Percentiles rank a stretch among this genome's conserved stretches.
phyloP scores from a whole-genome alignment of 306 rosid species.

The Dalbergia oliveri region DNA sequence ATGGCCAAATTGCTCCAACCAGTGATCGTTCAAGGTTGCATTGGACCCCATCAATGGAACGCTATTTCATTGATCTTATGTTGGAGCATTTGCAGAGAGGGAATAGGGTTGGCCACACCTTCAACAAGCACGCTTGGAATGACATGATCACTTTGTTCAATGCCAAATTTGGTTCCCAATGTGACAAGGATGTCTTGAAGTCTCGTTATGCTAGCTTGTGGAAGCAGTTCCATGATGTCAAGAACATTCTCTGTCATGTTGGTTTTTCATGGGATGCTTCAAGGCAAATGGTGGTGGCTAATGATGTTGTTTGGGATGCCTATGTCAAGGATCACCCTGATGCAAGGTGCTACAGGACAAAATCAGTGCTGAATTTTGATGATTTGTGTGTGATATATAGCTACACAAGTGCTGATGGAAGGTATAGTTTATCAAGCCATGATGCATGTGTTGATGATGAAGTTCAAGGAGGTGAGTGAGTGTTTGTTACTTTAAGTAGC shows the following conservation, averaged over 20 bases:
- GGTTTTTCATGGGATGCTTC: slow-evolving; percentile 86
- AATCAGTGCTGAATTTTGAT: slow-evolving; percentile 65
- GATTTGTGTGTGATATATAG: slow-evolving; percentile 75
- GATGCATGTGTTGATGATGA: slow-evolving; percentile 68
- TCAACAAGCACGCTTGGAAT: slow-evolving; percentile 79
- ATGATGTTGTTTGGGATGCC: slow-evolving; percentile 72
- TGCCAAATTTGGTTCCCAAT: slow-evolving; percentile 70
- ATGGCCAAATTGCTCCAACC: slow-evolving; percentile 51
- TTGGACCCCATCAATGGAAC: slow-evolving; percentile 83
- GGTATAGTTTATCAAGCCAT: slow-evolving; percentile 88
- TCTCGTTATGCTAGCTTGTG: slow-evolving; percentile 75
- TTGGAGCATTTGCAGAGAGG: slow-evolving; percentile 78
- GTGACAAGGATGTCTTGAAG: slow-evolving; percentile 78
- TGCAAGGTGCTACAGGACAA: slow-evolving; percentile 67
- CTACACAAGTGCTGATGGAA: slow-evolving; percentile 77
- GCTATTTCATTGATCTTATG: slow-evolving; percentile 77
- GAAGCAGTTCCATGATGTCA: slow-evolving; percentile 86
- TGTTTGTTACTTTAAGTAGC: slow-evolving; percentile 19
- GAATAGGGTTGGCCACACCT: slow-evolving; percentile 73
- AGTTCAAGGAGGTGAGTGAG: slow-evolving; percentile 57
- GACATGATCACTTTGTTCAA: slow-evolving; percentile 76
- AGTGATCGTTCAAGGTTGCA: slow-evolving; percentile 74
- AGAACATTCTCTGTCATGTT: slow-evolving; percentile 59
- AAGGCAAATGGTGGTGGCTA: slow-evolving; percentile 77
- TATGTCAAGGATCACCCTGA: slow-evolving; percentile 73